A percentile compares a stretch with the other conserved stretches of the same genome.
Conservation (phyloP, 306 rosid species). For the Argentina anserina region DNA sequence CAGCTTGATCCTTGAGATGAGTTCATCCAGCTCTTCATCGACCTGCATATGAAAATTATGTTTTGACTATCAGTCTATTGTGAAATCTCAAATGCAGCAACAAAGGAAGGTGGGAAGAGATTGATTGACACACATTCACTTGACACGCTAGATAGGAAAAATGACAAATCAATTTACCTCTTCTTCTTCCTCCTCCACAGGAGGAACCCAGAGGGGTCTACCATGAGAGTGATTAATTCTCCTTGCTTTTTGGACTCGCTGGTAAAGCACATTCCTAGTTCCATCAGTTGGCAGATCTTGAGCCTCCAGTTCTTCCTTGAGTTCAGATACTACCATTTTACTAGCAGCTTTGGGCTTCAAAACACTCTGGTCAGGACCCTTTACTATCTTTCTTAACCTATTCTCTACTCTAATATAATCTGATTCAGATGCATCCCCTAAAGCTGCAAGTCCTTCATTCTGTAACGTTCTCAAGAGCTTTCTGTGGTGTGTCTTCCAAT, state of each 20-base stretch:
- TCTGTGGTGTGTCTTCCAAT: constrained; percentile 57
- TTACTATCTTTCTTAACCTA: constrained; percentile 73
- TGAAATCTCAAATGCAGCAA: constrained; percentile 15
- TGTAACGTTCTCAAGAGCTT: constrained; percentile 67
- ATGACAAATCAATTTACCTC: constrained; percentile 47
- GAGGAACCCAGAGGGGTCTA: constrained; percentile 99
- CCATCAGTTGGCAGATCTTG: constrained; percentile 93
- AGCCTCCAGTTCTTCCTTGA: constrained; percentile 94
- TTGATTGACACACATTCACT: constrained; percentile 1
- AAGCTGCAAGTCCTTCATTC: constrained; percentile 65
- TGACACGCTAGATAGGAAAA: not conserved
- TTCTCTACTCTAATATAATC: constrained; percentile 78
- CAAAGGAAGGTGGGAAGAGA: not conserved
- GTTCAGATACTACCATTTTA: constrained; percentile 84
- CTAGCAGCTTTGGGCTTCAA: constrained; percentile 98
- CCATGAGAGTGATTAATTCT: constrained; percentile 97
- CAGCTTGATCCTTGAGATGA: constrained; percentile 73
- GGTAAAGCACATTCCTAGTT: constrained; percentile 95
- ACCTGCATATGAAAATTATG: constrained; percentile 45
- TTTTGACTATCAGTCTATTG: constrained; percentile 14
- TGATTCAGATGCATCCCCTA: constrained; percentile 78
- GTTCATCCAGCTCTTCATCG: constrained; percentile 88
- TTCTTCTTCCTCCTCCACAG: constrained; percentile 89
- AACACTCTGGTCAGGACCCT: constrained; percentile 76
- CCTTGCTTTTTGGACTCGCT: constrained; percentile 98